phyloP scores from a whole-genome alignment of 202 grass and related monocot genomes.

The Schoenoplectus triqueter region DNA sequence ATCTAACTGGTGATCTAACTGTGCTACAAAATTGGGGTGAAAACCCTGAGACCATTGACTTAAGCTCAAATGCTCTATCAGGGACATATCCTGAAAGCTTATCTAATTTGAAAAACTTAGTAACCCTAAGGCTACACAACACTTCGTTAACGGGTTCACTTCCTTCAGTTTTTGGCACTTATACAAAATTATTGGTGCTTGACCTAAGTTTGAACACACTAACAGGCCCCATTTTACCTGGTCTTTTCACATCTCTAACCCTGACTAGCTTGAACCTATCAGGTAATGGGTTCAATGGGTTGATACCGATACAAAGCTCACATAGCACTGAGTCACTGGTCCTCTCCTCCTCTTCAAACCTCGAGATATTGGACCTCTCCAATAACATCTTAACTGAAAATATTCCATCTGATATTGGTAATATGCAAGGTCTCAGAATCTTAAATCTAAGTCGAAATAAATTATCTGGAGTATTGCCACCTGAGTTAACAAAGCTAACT shows the following conservation, averaged over 20 bases:
- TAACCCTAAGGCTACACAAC: constrained; percentile 68
- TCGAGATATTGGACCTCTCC: constrained; percentile 87
- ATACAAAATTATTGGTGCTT: constrained; percentile 70
- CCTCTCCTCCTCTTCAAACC: constrained; percentile 60
- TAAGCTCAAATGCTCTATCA: constrained; percentile 82
- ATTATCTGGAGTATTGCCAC: constrained; percentile 78
- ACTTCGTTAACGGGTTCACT: constrained; percentile 78
- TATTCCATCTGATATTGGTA: constrained; percentile 84
- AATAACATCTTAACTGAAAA: constrained; percentile 72
- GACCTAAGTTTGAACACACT: constrained; percentile 90
- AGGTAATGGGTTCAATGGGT: constrained; percentile 73
- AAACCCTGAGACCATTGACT: constrained; percentile 67
- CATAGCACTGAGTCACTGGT: constrained; percentile 73
- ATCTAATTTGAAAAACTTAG: constrained; percentile 76
- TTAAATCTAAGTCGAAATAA: constrained; percentile 73
- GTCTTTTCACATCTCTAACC: constrained; percentile 65
- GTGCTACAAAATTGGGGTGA: constrained; percentile 70
- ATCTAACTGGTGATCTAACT: constrained; percentile 63
- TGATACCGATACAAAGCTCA: constrained; percentile 76
- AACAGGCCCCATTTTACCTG: constrained; percentile 73
- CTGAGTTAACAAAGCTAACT: constrained; percentile 76
- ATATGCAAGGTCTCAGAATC: constrained; percentile 72
- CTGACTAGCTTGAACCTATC: constrained; percentile 83
- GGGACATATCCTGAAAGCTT: constrained; percentile 76
- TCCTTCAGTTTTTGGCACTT: constrained; percentile 76